Evolutionary conservation across 306 rosid species (phyloP), one percentile per base, ranked within the genome.

Genomic region (Cicer bijugum): DNA sequence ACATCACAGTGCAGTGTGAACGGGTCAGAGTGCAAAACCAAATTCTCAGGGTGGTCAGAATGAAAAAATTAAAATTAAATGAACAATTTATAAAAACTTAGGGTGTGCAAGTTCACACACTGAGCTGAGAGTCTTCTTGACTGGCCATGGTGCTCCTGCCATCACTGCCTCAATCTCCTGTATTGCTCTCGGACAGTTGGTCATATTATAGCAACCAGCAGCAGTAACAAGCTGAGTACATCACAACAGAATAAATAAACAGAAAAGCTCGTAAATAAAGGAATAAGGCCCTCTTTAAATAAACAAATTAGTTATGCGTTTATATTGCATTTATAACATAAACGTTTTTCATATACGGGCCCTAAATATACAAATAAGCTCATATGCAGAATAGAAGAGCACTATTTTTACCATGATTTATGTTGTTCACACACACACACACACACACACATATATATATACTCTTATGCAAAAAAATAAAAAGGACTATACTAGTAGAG

Each of bases 81-180:
- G 35, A 28, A 28, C 35, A 28, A 28, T 28, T 28, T 28, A 28
- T 28, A 28, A 28, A 28, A 28, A 28, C 35, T 28, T 28, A 28
- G 35, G 35, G 35, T 28, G 35, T 28, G 35, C 35, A 28, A 28
- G 35, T 28, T 28, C 35, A 28, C 35, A 4, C 35, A 0, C 35
- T 28, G 5, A 28, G 35, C 35, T 28, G 35, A 28, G 35, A 28
- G 65, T 69, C 51, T 71, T 76, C 64, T 82, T 67, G 44, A 56
- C 70, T 5, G 96, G 90, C 98, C 98, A 93, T 6, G 89, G 87
- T 57, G 83, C 88, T 11, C 93, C 98, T 1, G 93, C 89, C 98
- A 93, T 93, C 57, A 93, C 96, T 12, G 90, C 93, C 74, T 93
- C 97, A 7, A 93, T 88, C 80, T 93, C 97, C 71, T 14, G 58